Conservation (phyloP, 2,329 filamentous ascomycete species). For the Ascosphaera pollenicola region DNA sequence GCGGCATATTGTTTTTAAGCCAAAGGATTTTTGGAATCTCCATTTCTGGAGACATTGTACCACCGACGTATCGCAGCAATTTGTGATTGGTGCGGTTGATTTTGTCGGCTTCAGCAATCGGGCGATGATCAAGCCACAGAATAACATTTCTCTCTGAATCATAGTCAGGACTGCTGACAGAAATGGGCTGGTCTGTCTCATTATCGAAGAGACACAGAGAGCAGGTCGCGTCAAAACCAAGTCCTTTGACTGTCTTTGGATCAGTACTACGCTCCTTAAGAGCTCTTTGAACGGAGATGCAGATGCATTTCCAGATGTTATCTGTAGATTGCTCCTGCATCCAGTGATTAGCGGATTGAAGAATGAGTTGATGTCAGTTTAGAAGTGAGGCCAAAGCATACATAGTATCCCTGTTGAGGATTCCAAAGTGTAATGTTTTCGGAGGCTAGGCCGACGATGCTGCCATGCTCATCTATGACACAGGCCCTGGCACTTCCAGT, state of each 20-base stretch:
- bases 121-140: conserved; percentile 90
- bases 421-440: conserved; percentile 66
- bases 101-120: conserved; percentile 70
- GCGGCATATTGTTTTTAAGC: conserved; percentile 96
- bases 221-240: conserved; percentile 98
- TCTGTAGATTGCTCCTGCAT: conserved; percentile 83
- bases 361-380: not conserved
- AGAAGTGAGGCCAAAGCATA: conserved; percentile 18
- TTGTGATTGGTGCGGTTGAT: conserved; percentile 90
- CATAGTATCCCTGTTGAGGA: conserved; percentile 52
- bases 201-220: conserved; percentile 77
- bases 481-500: conserved; percentile 90
- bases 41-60: conserved; percentile 99
- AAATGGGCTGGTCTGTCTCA: conserved; percentile 74
- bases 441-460: conserved; percentile 54
- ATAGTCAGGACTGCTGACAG: conserved; percentile 78
- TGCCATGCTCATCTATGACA: conserved; percentile 77
- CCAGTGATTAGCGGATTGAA: not conserved
- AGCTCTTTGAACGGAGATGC: conserved; percentile 62
- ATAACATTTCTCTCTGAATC: conserved; percentile 86
- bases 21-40: conserved; percentile 96
- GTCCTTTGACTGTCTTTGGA: conserved; percentile 54
- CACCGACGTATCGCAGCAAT: conserved; percentile 84
- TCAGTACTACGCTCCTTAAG: conserved; percentile 65
- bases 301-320: conserved; percentile 93